phyloP scores from a whole-genome alignment of 169 alveolate species.

The Theileria luwenshuni region DNA sequence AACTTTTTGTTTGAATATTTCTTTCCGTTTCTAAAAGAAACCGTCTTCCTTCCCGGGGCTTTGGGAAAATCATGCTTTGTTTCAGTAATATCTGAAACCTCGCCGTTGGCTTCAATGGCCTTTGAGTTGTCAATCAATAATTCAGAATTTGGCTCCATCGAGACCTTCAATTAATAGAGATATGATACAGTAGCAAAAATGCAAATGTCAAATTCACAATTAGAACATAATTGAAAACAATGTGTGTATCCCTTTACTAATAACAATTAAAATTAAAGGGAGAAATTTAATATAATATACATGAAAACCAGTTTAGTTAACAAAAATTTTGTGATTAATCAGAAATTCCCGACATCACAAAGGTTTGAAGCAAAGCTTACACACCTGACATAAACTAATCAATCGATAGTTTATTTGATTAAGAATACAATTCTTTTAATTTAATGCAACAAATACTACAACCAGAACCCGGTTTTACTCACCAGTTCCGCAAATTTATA shows the following conservation, averaged over 20 bases:
- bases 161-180: not conserved
- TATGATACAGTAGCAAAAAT: constrained; percentile 11
- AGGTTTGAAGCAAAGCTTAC: constrained; percentile 4
- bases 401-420: not conserved
- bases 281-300: not conserved
- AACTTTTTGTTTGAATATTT: constrained; percentile 22
- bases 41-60: constrained; percentile 15
- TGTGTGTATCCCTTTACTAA: not conserved
- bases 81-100: not conserved
- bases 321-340: constrained; percentile 6
- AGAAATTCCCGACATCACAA: constrained; percentile 32
- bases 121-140: not conserved
- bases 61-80: constrained; percentile 7
- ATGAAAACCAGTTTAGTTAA: constrained; percentile 19
- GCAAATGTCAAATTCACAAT: constrained; percentile 3
- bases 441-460: not conserved
- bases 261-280: not conserved
- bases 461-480: not conserved
- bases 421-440: not conserved
- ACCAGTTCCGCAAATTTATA: not conserved
- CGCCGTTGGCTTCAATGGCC: constrained; percentile 6
- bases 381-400: constrained; percentile 30
- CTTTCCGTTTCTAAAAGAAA: constrained; percentile 22
- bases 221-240: not conserved
- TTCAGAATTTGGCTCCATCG: constrained; percentile 18